Percentiles rank a stretch among this genome's conserved stretches.
Conservation (phyloP, 805 yeast genomes). For the Pichia pseudocactophila region DNA sequence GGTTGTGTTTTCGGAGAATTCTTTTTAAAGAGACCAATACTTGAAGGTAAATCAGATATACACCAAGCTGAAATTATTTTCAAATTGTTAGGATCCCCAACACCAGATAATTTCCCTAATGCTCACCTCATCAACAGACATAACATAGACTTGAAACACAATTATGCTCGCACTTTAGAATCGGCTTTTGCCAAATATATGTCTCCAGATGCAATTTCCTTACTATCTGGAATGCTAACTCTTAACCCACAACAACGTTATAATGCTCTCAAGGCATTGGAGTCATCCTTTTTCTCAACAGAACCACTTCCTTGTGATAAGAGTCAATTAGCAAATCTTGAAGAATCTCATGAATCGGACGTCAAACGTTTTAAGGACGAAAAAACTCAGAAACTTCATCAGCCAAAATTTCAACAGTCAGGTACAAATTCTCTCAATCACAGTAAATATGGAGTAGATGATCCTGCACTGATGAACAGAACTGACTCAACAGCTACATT, state of each 20-base stretch:
- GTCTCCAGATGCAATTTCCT: conserved; percentile 37
- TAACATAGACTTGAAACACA: conserved; percentile 28
- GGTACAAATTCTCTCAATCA: conserved; percentile 8
- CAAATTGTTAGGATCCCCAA: conserved; percentile 74
- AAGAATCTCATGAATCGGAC: conserved; percentile 87
- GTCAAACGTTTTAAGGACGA: conserved; percentile 46
- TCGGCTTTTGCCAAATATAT: conserved; percentile 33
- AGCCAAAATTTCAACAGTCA: background rate
- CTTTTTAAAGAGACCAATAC: conserved; percentile 70
- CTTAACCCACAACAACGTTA: conserved; percentile 66
- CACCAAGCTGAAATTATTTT: conserved; percentile 84
- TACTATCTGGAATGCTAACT: conserved; percentile 53
- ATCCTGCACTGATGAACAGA: conserved; percentile 4
- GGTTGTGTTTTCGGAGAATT: conserved; percentile 95
- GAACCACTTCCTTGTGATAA: conserved; percentile 59
- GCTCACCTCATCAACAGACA: conserved; percentile 50
- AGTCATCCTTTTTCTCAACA: conserved; percentile 56
- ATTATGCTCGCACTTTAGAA: conserved; percentile 35
- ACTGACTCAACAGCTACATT: background rate
- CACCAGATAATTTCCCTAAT: conserved; percentile 50
- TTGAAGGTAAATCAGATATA: conserved; percentile 77
- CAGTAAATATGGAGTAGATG: conserved; percentile 10
- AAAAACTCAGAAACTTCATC: conserved; percentile 2
- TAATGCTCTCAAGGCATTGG: conserved; percentile 72
- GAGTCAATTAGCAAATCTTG: conserved; percentile 52